A percentile compares a stretch with the other conserved stretches of the same genome.
phyloP scores from a whole-genome alignment of 352 stramenopile genomes.

The Phytophthora aleatoria region DNA sequence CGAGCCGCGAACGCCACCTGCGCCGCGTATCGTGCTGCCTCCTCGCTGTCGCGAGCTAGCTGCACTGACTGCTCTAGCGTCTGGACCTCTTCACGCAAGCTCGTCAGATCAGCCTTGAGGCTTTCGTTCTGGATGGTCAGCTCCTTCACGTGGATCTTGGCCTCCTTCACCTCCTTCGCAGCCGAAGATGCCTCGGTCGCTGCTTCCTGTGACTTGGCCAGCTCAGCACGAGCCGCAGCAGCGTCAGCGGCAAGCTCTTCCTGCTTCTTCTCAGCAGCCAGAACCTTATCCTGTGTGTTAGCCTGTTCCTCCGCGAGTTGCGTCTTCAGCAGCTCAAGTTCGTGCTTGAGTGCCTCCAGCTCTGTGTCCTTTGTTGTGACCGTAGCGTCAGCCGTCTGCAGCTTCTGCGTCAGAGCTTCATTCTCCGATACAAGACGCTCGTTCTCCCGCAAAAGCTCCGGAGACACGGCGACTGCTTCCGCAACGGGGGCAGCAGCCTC shows the following conservation, averaged over 20 bases:
- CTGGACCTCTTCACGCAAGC: slow-evolving; percentile 45
- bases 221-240: slow-evolving; percentile 23
- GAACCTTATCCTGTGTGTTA: slow-evolving; percentile 27
- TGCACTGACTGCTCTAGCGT: slow-evolving; percentile 50
- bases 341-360: slow-evolving; percentile 38
- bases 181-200: slow-evolving; percentile 17
- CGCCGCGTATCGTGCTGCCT: slow-evolving; percentile 72
- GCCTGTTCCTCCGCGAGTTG: slow-evolving; percentile 42
- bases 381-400: slow-evolving; percentile 29
- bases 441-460: slow-evolving; percentile 48
- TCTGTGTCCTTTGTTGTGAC: slow-evolving; percentile 43
- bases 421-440: slow-evolving; percentile 48
- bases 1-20: slow-evolving; percentile 72
- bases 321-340: slow-evolving; percentile 40
- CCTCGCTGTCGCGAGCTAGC: slow-evolving; percentile 68
- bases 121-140: slow-evolving; percentile 32
- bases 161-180: slow-evolving; percentile 30
- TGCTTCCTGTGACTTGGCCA: slow-evolving; percentile 28
- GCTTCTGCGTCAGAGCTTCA: slow-evolving; percentile 38
- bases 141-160: slow-evolving; percentile 36
- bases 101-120: slow-evolving; percentile 37
- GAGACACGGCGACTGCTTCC: slow-evolving; percentile 13
- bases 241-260: slow-evolving; percentile 27
- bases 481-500: slow-evolving; percentile 7
- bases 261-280: slow-evolving; percentile 30